Evolutionary conservation across 1,139 yeast genomes (phyloP).

Genomic region (Hyphopichia khmerensis): DNA sequence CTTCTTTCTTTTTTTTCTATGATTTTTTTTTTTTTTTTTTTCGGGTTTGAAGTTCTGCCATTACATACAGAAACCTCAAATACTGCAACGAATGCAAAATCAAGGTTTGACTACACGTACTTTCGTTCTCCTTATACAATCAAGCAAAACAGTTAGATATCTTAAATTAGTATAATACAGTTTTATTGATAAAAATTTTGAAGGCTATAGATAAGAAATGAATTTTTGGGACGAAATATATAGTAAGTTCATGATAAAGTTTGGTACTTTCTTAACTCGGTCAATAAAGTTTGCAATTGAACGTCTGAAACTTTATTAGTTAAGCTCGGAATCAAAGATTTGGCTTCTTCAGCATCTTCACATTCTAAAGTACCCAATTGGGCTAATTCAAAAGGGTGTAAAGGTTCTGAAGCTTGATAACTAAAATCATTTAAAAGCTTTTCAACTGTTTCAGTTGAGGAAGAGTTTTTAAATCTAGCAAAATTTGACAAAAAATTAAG

Average conservation of each 20-base stretch:
- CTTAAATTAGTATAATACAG: slow-evolving; percentile 2
- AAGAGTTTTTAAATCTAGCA: slow-evolving; percentile 87
- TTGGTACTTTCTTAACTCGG: slow-evolving; percentile 73
- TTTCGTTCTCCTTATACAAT: too few species aligned
- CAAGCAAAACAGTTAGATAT: too few species aligned
- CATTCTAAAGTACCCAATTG: slow-evolving; percentile 92
- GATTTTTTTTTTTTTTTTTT: not conserved
- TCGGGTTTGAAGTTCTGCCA: too few species aligned
- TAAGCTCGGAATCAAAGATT: slow-evolving; percentile 87
- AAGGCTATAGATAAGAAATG: not conserved
- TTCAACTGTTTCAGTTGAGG: slow-evolving; percentile 92
- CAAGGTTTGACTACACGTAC: too few species aligned
- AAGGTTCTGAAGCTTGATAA: slow-evolving; percentile 52
- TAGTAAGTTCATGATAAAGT: slow-evolving; percentile 31
- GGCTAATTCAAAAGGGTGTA: slow-evolving; percentile 96
- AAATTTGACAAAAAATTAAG: slow-evolving; percentile 83
- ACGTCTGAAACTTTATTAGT: slow-evolving; percentile 78
- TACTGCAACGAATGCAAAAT: too few species aligned
- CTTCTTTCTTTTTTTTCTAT: not conserved
- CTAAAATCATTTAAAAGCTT: slow-evolving; percentile 72
- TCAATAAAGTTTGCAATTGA: slow-evolving; percentile 81
- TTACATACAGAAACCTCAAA: too few species aligned
- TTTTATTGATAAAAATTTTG: not conserved
- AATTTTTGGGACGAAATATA: not conserved
- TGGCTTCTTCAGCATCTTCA: slow-evolving; percentile 97